A percentile compares a stretch with the other conserved stretches of the same genome.
Evolutionary conservation across 108 stramenopile genomes (phyloP).

Genomic region (Poteriospumella lacustris): DNA sequence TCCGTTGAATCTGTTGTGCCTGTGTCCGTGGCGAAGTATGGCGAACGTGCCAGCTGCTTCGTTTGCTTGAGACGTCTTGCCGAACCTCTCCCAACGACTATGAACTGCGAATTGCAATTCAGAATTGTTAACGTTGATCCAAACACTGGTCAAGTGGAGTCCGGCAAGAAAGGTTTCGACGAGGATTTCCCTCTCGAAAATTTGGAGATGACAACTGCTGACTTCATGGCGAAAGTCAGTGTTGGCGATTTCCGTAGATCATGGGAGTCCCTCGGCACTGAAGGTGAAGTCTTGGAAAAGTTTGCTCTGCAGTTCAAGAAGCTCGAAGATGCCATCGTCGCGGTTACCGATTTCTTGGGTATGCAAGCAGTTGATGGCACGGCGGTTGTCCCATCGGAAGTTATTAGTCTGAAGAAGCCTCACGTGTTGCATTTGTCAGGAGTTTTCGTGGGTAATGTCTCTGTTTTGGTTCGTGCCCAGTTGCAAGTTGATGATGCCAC

Average conservation of each 20-base stretch:
- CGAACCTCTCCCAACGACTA: constrained; percentile 40
- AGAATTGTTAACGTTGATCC: constrained; percentile 69
- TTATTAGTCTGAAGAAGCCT: constrained; percentile 46
- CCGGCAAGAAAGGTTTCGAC: constrained; percentile 62
- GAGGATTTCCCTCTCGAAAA: constrained; percentile 90
- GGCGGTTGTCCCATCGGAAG: neutral
- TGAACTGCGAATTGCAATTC: constrained; percentile 71
- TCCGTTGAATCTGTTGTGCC: constrained; percentile 23
- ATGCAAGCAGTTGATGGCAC: constrained; percentile 89
- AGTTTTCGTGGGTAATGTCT: constrained; percentile 69
- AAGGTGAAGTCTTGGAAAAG: constrained; percentile 82
- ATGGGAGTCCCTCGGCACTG: constrained; percentile 67
- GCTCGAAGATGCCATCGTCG: constrained; percentile 71
- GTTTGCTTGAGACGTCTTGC: constrained; percentile 28
- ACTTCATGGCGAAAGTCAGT: constrained; percentile 86
- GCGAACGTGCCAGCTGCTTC: constrained; percentile 43
- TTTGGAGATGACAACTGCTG: constrained; percentile 68
- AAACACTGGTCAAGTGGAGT: constrained; percentile 68
- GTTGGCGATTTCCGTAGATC: constrained; percentile 73
- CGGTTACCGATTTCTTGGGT: constrained; percentile 73
- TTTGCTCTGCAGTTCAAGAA: constrained; percentile 79
- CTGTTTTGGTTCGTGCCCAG: constrained; percentile 76
- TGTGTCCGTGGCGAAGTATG: constrained; percentile 35
- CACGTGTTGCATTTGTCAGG: constrained; percentile 85
- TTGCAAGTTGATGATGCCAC: constrained; percentile 58